Evolutionary conservation across 1,284 basidiomycete genomes (phyloP).

Genomic region (Flammula alnicola): DNA sequence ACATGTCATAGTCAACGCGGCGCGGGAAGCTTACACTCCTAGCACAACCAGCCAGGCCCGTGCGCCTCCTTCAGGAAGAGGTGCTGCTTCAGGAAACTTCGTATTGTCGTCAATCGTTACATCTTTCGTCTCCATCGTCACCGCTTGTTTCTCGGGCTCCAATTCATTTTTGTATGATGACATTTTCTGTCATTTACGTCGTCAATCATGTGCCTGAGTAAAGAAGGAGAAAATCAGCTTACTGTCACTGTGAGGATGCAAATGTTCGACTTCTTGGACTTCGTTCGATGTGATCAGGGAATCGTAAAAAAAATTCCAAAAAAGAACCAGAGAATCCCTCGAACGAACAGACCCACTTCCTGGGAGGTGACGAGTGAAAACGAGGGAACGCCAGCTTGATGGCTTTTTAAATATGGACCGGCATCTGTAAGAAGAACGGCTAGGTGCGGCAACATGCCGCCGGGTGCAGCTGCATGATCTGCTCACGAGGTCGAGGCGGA

Average conservation of each 20-base stretch:
- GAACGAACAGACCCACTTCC: no score
- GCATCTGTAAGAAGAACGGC: constrained; percentile 11
- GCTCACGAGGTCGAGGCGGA: constrained; percentile 6
- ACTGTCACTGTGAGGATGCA: no score
- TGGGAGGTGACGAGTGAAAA: no score
- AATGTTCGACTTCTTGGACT: no score
- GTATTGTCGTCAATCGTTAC: constrained; percentile 3
- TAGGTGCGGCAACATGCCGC: constrained; percentile 9
- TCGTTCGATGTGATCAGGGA: no score
- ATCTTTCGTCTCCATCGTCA: constrained; percentile 7
- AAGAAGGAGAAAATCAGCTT: no score
- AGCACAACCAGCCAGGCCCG: constrained; percentile 40
- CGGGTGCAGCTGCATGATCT: constrained; percentile 10
- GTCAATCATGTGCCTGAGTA: background rate
- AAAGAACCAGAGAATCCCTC: no score
- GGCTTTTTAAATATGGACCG: constrained; percentile 1
- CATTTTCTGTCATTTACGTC: background rate
- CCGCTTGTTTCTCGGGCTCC: constrained; percentile 10
- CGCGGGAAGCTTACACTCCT: constrained; percentile 36
- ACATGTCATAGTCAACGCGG: background rate
- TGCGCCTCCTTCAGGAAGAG: constrained; percentile 41
- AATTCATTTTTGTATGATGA: background rate
- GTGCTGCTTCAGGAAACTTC: background rate
- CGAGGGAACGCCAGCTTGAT: no score
- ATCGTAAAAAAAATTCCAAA: no score